Base-by-base conservation (phyloP, 805 yeast genomes). In the Hanseniaspora lachancei region DNA sequence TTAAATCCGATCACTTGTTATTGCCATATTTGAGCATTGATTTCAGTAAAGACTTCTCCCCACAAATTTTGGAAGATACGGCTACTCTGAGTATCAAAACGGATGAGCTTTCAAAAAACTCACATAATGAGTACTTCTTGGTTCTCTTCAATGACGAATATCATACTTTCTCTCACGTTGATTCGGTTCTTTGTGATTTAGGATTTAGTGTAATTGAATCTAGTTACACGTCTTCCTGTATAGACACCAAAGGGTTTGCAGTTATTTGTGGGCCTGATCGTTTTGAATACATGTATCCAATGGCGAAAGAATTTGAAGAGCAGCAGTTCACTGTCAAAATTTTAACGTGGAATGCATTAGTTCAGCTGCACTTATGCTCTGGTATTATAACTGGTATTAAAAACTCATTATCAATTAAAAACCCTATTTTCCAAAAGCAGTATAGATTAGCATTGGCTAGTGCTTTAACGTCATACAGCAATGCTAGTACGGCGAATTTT, bases 91-190 rank as follows among this genome's bases (percentile, higher is more conserved):
- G 49, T 20, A 46, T 46, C 16, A 36, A 49, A 18, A 39, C 36
- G 4, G 52, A 49, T 23, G 18, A 36, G 20, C 12, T 8, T 27
- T 18, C 20, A 12, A 29, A 18, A n/a, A 57, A 13, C 57, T 57
- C n/a, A 48, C 60, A 38, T 61, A 34, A 67, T 21, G 67, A 70
- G 15, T 81, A 76, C 70, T 68, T 72, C 43, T 70, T 84, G 35
- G 63, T 82, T 23, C 70, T 84, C n/a, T 86, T 89, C 84, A 86
- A 86, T 65, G 95, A 86, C 63, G 93, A 86, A 62, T 74, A 72
- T 60, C 93, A 86, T 62, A 77, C 79, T 61, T 77, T 75, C 60
- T 70, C 74, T 2, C 77, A 78, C 57, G 86, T 86, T 1, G 71
- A 70, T 18, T 65, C 67, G 13, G 78, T 80, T 3, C 72, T 81